These are phyloP conservation scores for Hanseniaspora lachancei DNA, from an alignment of 805 yeast species.

Conservation along the genomic window DNA sequence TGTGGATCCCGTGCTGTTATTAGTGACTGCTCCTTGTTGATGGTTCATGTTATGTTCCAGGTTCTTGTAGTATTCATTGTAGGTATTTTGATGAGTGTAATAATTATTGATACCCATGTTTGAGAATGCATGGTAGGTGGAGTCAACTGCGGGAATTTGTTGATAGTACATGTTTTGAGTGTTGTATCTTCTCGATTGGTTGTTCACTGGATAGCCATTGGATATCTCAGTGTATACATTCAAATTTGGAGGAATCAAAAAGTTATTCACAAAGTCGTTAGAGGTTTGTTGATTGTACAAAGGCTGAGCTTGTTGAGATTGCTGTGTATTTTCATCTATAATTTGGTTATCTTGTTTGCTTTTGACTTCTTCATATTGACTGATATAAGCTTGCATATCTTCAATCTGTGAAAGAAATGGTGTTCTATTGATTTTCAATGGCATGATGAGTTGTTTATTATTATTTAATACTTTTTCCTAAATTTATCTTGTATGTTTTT, in stretches of 20 bases:
- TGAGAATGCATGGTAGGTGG: neutral
- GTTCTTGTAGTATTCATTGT: slow-evolving; percentile 8
- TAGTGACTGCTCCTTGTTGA: neutral
- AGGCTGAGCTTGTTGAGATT: neutral
- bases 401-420: slow-evolving; percentile 28
- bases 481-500: too few relatives aligned
- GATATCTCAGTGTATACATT: neutral
- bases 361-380: slow-evolving; percentile 21
- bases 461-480: too few relatives aligned
- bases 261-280: neutral
- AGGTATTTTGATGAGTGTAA: neutral
- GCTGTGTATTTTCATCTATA: slow-evolving; percentile 7
- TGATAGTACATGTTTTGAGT: neutral
- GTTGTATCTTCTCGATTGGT: neutral
- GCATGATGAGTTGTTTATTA: neutral
- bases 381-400: slow-evolving; percentile 25
- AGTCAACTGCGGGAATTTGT: neutral
- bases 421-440: slow-evolving; percentile 14
- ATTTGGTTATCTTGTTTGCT: slow-evolving; percentile 12
- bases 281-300: slow-evolving; percentile 2
- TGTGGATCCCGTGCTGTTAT: slow-evolving; percentile 9
- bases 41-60: neutral
- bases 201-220: neutral
- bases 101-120: neutral
- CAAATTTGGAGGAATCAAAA: slow-evolving; percentile 4